Conservation (phyloP, 1,139 yeast genomes). For the Geotrichum restrictum region DNA sequence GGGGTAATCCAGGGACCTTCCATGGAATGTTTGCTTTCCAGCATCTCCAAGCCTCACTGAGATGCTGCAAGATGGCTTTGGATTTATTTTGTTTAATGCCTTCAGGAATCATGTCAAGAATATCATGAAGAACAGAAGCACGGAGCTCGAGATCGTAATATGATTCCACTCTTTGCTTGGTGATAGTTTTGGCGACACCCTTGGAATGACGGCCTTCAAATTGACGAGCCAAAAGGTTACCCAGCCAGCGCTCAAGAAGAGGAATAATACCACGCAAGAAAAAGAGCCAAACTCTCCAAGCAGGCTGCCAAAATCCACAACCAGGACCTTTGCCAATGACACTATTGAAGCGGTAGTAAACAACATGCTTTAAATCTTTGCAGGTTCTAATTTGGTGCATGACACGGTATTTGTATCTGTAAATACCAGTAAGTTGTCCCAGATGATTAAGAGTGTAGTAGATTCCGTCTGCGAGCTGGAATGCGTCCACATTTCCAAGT, state of each 20-base stretch:
- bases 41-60: conserved; percentile 98
- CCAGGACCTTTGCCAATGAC: conserved; percentile 97
- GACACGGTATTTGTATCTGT: conserved; percentile 92
- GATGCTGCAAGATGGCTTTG: conserved; percentile 82
- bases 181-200: conserved; percentile 87
- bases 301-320: conserved; percentile 98
- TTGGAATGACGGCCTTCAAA: conserved; percentile 93
- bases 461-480: conserved; percentile 90
- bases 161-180: conserved; percentile 93
- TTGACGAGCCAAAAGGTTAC: conserved; percentile 84
- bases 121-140: conserved; percentile 93
- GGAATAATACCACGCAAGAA: conserved; percentile 94
- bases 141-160: conserved; percentile 90
- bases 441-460: conserved; percentile 85
- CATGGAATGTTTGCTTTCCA: conserved; percentile 99
- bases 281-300: conserved; percentile 95
- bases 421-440: conserved; percentile 94
- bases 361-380: conserved; percentile 88
- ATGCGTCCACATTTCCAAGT: conserved; percentile 86
- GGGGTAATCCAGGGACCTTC: conserved; percentile 96
- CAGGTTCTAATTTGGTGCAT: conserved; percentile 98
- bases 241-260: conserved; percentile 87
- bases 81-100: conserved; percentile 86
- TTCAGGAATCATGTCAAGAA: conserved; percentile 94
- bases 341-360: conserved; percentile 74